These are phyloP conservation scores for Paspalum notatum DNA, from an alignment of 176 grass and related monocot genomes.

Conservation along the genomic window DNA sequence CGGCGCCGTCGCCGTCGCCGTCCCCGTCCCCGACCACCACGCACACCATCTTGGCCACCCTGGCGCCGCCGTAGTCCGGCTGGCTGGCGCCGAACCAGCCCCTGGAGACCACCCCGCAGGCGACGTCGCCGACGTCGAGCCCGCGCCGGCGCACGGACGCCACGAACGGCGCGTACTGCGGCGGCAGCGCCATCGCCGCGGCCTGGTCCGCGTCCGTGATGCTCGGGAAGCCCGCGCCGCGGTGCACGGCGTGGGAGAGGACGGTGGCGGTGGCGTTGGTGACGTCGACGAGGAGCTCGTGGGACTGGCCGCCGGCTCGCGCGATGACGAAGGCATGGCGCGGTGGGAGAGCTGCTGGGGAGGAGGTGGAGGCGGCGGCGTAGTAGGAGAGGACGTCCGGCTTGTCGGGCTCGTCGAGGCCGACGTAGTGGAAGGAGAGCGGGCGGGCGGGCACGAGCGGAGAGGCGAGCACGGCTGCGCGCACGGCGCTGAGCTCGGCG, in stretches of 20 bases:
- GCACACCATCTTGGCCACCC: slow-evolving; percentile 60
- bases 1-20: too few species aligned
- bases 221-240: slow-evolving; percentile 46
- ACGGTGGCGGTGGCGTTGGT: slow-evolving; percentile 1
- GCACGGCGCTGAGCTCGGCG: too few species aligned
- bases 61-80: background rate
- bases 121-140: slow-evolving; percentile 50
- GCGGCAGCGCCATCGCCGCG: slow-evolving; percentile 38
- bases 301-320: too few species aligned
- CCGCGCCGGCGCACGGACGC: slow-evolving; percentile 53
- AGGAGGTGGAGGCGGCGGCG: too few species aligned
- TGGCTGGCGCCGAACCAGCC: slow-evolving; percentile 62
- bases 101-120: slow-evolving; percentile 48
- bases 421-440: slow-evolving; percentile 66
- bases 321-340: too few species aligned
- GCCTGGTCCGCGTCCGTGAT: slow-evolving; percentile 47
- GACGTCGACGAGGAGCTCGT: background rate
- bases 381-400: slow-evolving; percentile 29
- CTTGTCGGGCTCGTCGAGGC: slow-evolving; percentile 81
- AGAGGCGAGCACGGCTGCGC: too few species aligned
- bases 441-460: too few species aligned
- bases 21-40: slow-evolving; percentile 53
- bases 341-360: too few species aligned
- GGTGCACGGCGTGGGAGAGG: slow-evolving; percentile 45
- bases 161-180: slow-evolving; percentile 52